Percentiles rank a stretch among this genome's conserved stretches.
Conservation (phyloP, 352 stramenopile species). For the Pythium scleroteichum region DNA sequence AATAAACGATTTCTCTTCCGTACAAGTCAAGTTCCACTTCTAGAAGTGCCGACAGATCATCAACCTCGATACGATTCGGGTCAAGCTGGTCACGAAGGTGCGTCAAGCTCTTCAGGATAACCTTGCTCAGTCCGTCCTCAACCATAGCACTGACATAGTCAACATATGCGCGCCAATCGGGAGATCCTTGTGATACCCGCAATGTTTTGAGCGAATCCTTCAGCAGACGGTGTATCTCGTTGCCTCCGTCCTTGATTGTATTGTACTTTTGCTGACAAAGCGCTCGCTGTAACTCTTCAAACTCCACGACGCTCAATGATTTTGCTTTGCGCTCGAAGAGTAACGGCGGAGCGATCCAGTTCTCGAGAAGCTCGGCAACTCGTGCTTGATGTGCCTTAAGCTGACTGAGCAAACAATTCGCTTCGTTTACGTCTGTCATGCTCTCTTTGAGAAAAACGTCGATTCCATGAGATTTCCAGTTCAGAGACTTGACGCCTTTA, state of each 20-base stretch:
- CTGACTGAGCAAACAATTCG: slow-evolving; percentile 80
- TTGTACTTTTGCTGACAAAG: slow-evolving; percentile 84
- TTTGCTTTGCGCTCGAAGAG: slow-evolving; percentile 91
- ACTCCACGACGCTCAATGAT: slow-evolving; percentile 75
- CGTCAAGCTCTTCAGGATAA: slow-evolving; percentile 69
- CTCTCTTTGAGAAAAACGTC: slow-evolving; percentile 91
- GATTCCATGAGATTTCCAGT: slow-evolving; percentile 94
- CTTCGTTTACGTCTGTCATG: slow-evolving; percentile 88
- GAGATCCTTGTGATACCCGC: slow-evolving; percentile 87
- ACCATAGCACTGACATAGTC: slow-evolving; percentile 92
- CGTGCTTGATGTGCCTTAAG: slow-evolving; percentile 88
- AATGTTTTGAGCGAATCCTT: slow-evolving; percentile 91
- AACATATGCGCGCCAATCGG: slow-evolving; percentile 92
- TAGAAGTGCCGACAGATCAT: slow-evolving; percentile 84
- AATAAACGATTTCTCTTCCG: slow-evolving; percentile 82
- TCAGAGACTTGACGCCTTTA: slow-evolving; percentile 89
- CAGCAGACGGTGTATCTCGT: slow-evolving; percentile 86
- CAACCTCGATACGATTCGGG: slow-evolving; percentile 73
- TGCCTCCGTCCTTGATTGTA: slow-evolving; percentile 86
- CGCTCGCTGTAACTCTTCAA: slow-evolving; percentile 80
- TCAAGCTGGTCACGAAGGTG: slow-evolving; percentile 85
- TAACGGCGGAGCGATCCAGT: slow-evolving; percentile 69
- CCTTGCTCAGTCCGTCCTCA: slow-evolving; percentile 75
- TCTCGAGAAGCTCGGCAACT: slow-evolving; percentile 74
- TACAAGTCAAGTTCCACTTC: slow-evolving; percentile 92